Base-by-base conservation (phyloP, 495 filamentous ascomycete species). In the Sordaria brevicollis region DNA sequence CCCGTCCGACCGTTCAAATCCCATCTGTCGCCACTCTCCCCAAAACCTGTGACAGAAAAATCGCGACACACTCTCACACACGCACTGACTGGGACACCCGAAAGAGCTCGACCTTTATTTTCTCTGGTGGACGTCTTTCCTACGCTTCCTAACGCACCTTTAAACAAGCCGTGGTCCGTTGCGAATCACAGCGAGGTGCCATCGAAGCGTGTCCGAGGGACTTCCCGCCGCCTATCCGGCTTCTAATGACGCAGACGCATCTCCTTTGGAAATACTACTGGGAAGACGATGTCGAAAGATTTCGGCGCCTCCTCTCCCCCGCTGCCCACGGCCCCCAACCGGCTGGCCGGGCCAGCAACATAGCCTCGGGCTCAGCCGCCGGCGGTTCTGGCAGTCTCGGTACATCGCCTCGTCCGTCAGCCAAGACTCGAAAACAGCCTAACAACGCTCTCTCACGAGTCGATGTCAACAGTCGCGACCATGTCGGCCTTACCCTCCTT, bases 211-310 rank as follows among this genome's bases (percentile, higher is more conserved):
- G 66, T 69, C 85, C 83, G 84, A 75, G 69, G 67, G 73, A 72
- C 76, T 41, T 66, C 72, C 70, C 72, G 69, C 76, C 67, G 70
- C 68, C 76, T 78, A 71, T 74, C 75, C 76, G 81, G 78, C 82
- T 62, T 86, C 91, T 89, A 89, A 99, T 98, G 96, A 97, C 91
- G 87, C 90, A 91, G 96, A 97, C 91, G 87, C 90, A 91, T 83
- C 89, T 91, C 84, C 89, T 99, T 78, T 97, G 95, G 94, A 92
- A 92, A 83, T 92, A 86, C 80, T 99, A 93, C 79, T 90, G 94
- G 82, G 90, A 96, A 86, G 91, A 97, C 89, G 93, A 99, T 84
- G 91, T 94, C 85, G 93, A 94, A 75, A 88, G 81, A 76, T 98
- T 99, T 84, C 89, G 89, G 83, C 89, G 89, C 80, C 85, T 93